phyloP scores from a whole-genome alignment of 495 filamentous ascomycete species.

The Trichoderma virens region DNA sequence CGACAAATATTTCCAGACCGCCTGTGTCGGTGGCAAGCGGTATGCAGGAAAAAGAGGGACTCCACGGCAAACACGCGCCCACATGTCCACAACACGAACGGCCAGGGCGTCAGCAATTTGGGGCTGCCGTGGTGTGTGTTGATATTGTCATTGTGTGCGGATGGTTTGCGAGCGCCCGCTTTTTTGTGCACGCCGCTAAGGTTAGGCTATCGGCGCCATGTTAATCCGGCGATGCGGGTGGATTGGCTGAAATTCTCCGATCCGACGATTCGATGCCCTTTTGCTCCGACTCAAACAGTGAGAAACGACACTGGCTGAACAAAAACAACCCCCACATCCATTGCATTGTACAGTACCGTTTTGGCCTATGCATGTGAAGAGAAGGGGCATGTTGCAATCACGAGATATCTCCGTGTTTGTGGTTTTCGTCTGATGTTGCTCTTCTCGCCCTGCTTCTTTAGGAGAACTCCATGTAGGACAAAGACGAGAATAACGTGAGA shows the following conservation, averaged over 20 bases:
- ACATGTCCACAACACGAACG: background rate
- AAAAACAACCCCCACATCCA: too few relatives aligned
- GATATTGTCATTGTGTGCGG: too few relatives aligned
- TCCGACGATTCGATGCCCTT: background rate
- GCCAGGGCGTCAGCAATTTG: background rate
- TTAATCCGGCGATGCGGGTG: background rate
- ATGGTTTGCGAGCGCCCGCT: background rate
- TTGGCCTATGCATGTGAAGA: too few relatives aligned
- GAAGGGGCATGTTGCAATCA: background rate
- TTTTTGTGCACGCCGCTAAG: background rate
- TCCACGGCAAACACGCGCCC: background rate
- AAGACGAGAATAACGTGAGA: too few relatives aligned
- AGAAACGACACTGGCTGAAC: too few relatives aligned
- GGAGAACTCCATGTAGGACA: too few relatives aligned
- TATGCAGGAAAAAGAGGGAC: constrained; percentile 1
- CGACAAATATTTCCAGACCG: background rate
- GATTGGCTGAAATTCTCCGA: background rate
- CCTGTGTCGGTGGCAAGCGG: background rate
- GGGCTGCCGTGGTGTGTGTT: background rate
- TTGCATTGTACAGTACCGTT: too few relatives aligned
- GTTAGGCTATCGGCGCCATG: background rate
- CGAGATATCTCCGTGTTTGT: too few relatives aligned
- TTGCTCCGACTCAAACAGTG: background rate
- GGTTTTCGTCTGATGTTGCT: too few relatives aligned
- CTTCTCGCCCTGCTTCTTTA: too few relatives aligned